Conservation (phyloP, 768 basidiomycete genomes). For the Kwoniella newhampshirensis region DNA sequence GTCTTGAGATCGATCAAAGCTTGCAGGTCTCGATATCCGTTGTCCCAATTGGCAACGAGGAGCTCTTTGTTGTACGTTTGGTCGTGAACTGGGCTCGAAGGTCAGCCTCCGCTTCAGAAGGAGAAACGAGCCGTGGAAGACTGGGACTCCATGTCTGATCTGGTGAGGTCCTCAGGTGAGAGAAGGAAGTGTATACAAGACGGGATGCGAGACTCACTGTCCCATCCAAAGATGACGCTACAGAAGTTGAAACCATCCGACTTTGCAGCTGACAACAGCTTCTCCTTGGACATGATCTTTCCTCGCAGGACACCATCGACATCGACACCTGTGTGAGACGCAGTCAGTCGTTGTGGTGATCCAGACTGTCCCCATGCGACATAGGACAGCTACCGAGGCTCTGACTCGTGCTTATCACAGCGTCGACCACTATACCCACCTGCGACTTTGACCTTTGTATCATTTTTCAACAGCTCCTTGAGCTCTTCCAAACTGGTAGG, state of each 20-base stretch:
- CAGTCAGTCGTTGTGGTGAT: background rate
- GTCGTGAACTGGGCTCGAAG: slow-evolving; percentile 85
- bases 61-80: slow-evolving; percentile 78
- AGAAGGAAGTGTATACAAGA: slow-evolving; percentile 12
- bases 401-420: background rate
- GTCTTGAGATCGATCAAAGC: slow-evolving; percentile 84
- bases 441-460: slow-evolving; percentile 89
- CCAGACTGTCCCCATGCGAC: background rate
- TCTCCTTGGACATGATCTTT: slow-evolving; percentile 90
- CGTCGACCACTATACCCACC: slow-evolving; percentile 59
- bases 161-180: no score
- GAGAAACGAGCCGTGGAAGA: slow-evolving; percentile 13
- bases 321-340: slow-evolving; percentile 47
- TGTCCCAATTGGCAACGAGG: slow-evolving; percentile 81
- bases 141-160: no score
- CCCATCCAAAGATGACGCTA: slow-evolving; percentile 71
- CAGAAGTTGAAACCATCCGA: slow-evolving; percentile 85
- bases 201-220: slow-evolving; percentile 43
- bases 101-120: background rate
- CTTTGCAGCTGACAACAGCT: slow-evolving; percentile 78
- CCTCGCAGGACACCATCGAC: slow-evolving; percentile 92
- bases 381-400: background rate
- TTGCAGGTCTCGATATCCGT: slow-evolving; percentile 86
- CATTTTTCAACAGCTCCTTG: slow-evolving; percentile 59
- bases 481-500: slow-evolving; percentile 65